Evolutionary conservation across 2,329 filamentous ascomycete genomes (phyloP), one percentile per base, ranked within the genome.

Genomic region (Rhinocladiella mackenziei): DNA sequence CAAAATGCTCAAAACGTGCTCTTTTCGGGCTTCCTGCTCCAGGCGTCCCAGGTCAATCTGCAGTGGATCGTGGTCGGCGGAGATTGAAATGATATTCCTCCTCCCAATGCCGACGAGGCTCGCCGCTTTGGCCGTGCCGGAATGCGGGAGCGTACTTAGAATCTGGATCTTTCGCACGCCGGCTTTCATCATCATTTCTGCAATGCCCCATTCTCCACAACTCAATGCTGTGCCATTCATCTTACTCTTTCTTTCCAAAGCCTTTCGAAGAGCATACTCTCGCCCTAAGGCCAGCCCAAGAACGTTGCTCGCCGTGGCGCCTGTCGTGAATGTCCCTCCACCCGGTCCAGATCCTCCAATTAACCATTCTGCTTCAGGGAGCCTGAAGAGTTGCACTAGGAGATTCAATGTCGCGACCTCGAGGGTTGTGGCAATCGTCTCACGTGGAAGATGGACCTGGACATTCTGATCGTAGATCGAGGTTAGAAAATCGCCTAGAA

Each of bases 401-500:
- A 94, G 78, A 13, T 71, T 65, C 39, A 95, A 66, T 0, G 89
- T 80, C 10, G 74, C 72, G 51, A 83, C 80, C 63, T 96, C 89
- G 7, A 96, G 75, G 17, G 81, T 77, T 0, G 88, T 94, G 14
- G 80, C 77, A 20, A 89, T 74, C 0, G 81, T 84, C 62, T 95
- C 85, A 14, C 72, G 69, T 0, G 87, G 83, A 1, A 95, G 71
- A 62, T 96, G 89, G 1, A 94, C 86, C 45, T 83, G 77, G 3
- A 89, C 81, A 63, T 89, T 95, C 62, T 94, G 87, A 61, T 96
- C 89, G 49, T 83, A 77, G 6, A 78, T 76, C 4, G 82, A 82
- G 49, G 91, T 88, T n/a, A 95, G 67, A 53, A 88, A 84, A 62
- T 96, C 91, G 1, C 88, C 89, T 41, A 86, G 77, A 55, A 84